phyloP scores from a whole-genome alignment of 192 early-diverging fungal genomes.

The Phlyctochytrium bullatum region DNA sequence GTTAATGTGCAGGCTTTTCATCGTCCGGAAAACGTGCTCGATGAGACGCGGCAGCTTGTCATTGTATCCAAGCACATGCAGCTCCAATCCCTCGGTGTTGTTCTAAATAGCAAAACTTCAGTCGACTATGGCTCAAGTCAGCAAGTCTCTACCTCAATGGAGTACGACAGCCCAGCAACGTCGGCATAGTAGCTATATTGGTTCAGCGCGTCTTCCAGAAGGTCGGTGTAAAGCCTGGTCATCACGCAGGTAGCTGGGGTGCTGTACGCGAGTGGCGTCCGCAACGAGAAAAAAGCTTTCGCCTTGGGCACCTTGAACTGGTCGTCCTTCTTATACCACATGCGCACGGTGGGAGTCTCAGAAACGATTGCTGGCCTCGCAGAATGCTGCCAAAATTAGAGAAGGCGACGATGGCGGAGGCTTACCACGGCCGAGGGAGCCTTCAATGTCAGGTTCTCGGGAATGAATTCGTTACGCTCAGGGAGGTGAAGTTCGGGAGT shows the following conservation, averaged over 20 bases:
- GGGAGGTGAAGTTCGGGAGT: conserved; percentile 68
- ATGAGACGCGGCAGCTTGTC: conserved; percentile 78
- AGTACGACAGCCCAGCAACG: conserved; percentile 80
- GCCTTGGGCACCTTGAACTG: conserved; percentile 89
- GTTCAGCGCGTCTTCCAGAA: conserved; percentile 80
- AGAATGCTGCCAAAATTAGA: conserved; percentile 35
- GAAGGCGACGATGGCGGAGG: no score
- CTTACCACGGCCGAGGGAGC: conserved; percentile 8
- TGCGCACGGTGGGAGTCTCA: conserved; percentile 56
- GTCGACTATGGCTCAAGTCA: no score
- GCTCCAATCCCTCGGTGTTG: conserved; percentile 46
- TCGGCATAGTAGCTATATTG: conserved; percentile 90
- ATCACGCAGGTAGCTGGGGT: conserved; percentile 71
- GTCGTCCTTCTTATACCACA: conserved; percentile 97
- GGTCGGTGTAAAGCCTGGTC: conserved; percentile 67
- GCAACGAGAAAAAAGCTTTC: conserved; percentile 65
- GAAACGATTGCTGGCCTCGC: conserved; percentile 54
- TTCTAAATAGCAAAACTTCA: no score
- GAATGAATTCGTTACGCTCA: conserved; percentile 80
- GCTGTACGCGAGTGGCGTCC: conserved; percentile 68
- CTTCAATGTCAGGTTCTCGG: conserved; percentile 70
- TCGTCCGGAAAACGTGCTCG: conserved; percentile 64
- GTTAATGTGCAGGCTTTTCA: conserved; percentile 63
- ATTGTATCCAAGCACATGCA: conserved; percentile 80
- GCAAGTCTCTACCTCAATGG: conserved; percentile 31